Conservation (phyloP, 495 filamentous ascomycete species). For the Cercophora newfieldiana region DNA sequence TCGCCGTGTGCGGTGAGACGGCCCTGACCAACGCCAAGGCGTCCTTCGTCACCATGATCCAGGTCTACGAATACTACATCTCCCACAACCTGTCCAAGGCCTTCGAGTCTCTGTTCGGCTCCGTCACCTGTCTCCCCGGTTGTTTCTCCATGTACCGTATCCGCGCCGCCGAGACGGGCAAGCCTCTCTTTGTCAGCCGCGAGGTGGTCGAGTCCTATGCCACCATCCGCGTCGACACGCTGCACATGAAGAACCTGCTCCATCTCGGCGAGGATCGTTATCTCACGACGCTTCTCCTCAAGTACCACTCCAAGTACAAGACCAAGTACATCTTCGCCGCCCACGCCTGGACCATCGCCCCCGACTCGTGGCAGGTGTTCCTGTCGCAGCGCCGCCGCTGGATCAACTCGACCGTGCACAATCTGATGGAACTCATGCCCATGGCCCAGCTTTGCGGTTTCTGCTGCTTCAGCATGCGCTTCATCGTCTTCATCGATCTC, state of each 20-base stretch:
- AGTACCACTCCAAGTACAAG: constrained; percentile 90
- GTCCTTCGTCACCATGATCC: constrained; percentile 96
- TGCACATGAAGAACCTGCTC: constrained; percentile 98
- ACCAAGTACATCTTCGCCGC: constrained; percentile 94
- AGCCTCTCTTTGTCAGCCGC: constrained; percentile 91
- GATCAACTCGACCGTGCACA: constrained; percentile 99
- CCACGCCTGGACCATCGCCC: constrained; percentile 94
- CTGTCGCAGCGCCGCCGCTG: constrained; percentile 96
- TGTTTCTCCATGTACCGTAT: constrained; percentile 99
- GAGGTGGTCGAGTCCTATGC: constrained; percentile 85
- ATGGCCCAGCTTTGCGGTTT: constrained; percentile 95
- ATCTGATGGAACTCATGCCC: constrained; percentile 92
- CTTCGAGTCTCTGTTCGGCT: constrained; percentile 93
- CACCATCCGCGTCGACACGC: constrained; percentile 91
- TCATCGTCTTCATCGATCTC: constrained; percentile 93
- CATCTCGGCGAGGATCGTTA: constrained; percentile 96
- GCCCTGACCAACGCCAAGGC: constrained; percentile 88
- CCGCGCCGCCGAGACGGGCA: constrained; percentile 87
- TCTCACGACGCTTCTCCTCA: constrained; percentile 90
- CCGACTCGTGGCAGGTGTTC: constrained; percentile 90
- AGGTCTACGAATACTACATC: constrained; percentile 98
- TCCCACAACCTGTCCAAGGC: constrained; percentile 92
- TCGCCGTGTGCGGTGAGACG: constrained; percentile 94
- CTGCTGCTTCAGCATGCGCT: constrained; percentile 99
- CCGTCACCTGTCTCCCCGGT: constrained; percentile 94